Evolutionary conservation across 345 rosid genomes (phyloP), one percentile per base, ranked within the genome.

Genomic region (Limnanthes douglasii): DNA sequence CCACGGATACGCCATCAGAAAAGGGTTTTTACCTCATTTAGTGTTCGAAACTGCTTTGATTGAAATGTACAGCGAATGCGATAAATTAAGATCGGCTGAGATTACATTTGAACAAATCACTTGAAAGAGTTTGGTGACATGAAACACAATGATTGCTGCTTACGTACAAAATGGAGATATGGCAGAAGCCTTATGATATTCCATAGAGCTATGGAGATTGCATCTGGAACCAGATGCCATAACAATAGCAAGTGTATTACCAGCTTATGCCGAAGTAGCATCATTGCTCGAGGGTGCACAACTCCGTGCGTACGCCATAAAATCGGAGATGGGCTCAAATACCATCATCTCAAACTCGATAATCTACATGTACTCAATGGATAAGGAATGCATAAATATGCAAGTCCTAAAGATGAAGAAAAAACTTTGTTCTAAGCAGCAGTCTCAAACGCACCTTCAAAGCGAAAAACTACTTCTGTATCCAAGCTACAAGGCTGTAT

Each of bases 121-220:
- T 11, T 54, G 49, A 11, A 80, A 66, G 70, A 69, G 64, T 47
- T 45, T 74, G 69, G 58, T 72, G 13, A 59, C 90, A 0, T 76
- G 90, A 86, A 85, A 79, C 45, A 47, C 78, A 8, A 61, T 76
- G 59, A 61, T 80, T 48, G 69, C 79, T 44, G 73, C 70, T 39
- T 68, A 59, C 39, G 70, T 66, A 43, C 73, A 61, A 50, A 73
- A 71, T 14, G 68, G 66, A 21, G 40, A 17, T 54, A 57, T 46
- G 31, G 17, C 2, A 35, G 70, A 72, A 43, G 90, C 82, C 29
- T 49, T 76, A 53, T 26, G 55, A 32, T 32, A 66, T 30, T 80
- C 80, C 48, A 61, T 21, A 46, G 48, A 65, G 34, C 60, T 80
- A 8, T 54, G 31, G 64, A 31, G 23, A 17, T 47, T 53, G 40